phyloP scores from a whole-genome alignment of 2,329 filamentous ascomycete genomes.

The Blastomyces parvus region DNA sequence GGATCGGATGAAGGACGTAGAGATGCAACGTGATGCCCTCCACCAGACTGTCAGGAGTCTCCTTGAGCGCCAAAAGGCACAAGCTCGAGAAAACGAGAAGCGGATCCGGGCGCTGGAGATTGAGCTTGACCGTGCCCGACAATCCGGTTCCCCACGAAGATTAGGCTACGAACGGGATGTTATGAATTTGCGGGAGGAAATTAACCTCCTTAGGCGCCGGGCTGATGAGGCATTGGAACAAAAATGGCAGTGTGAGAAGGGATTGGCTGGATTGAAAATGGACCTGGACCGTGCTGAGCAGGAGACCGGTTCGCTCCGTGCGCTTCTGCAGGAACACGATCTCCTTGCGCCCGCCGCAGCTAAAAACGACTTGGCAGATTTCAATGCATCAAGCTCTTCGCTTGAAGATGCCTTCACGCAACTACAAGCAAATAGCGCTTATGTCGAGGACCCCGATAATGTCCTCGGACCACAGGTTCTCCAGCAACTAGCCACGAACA shows the following conservation, averaged over 20 bases:
- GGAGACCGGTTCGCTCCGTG: conserved; percentile 75
- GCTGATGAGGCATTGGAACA: conserved; percentile 91
- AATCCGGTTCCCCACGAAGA: conserved; percentile 56
- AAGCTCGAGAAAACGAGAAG: conserved; percentile 75
- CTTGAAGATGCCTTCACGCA: conserved; percentile 66
- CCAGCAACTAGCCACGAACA: conserved; percentile 69
- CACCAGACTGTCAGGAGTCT: conserved; percentile 79
- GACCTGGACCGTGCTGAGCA: conserved; percentile 91
- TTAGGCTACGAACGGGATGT: conserved; percentile 80
- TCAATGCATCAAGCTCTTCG: conserved; percentile 57
- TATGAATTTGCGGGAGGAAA: conserved; percentile 66
- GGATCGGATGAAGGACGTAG: conserved; percentile 81
- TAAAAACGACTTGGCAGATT: conserved; percentile 34
- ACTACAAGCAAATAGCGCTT: conserved; percentile 57
- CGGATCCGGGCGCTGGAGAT: conserved; percentile 65
- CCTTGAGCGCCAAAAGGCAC: conserved; percentile 73
- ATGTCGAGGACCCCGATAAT: conserved; percentile 40
- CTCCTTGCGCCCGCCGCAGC: conserved; percentile 54
- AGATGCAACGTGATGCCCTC: conserved; percentile 84
- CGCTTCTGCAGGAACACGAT: conserved; percentile 71
- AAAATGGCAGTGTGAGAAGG: conserved; percentile 94
- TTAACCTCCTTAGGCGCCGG: conserved; percentile 70
- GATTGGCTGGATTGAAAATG: conserved; percentile 81
- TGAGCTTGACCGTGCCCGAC: conserved; percentile 65
- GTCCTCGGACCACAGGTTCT: conserved; percentile 69